Evolutionary conservation across 768 basidiomycete species (phyloP).

Genomic region (Phaffia australis): DNA sequence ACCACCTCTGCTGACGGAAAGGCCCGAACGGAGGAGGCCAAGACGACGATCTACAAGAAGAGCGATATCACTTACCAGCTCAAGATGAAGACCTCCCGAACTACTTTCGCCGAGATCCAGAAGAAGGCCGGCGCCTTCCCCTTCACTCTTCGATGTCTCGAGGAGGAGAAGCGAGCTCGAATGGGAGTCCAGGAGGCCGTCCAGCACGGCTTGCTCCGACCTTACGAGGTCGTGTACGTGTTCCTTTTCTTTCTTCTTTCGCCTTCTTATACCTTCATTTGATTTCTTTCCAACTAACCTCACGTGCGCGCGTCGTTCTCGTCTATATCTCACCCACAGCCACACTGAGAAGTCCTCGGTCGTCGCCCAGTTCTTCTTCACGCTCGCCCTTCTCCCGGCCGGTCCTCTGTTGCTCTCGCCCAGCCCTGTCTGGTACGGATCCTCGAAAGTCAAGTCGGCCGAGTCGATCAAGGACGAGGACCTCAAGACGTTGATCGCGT

Average conservation of each 20-base stretch:
- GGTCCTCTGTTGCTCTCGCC: constrained; percentile 81
- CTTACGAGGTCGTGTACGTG: constrained; percentile 84
- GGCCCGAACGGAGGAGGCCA: constrained; percentile 79
- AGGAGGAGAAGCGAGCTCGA: constrained; percentile 90
- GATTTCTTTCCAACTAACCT: background rate
- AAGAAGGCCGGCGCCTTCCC: constrained; percentile 97
- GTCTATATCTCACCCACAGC: background rate
- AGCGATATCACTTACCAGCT: constrained; percentile 74
- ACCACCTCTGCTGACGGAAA: constrained; percentile 36
- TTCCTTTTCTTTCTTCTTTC: background rate
- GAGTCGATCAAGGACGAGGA: constrained; percentile 83
- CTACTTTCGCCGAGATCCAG: constrained; percentile 93
- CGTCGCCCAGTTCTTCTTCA: constrained; percentile 95
- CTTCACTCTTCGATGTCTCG: constrained; percentile 85
- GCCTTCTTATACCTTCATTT: background rate
- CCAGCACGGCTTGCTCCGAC: constrained; percentile 82
- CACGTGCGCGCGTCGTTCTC: background rate
- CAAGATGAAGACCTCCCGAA: constrained; percentile 93
- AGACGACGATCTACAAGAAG: constrained; percentile 82
- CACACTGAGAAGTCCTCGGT: constrained; percentile 48
- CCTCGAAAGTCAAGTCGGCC: constrained; percentile 77
- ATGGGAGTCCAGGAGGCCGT: constrained; percentile 95
- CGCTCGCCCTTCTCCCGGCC: constrained; percentile 75
- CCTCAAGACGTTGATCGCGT: constrained; percentile 63
- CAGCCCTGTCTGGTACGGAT: constrained; percentile 83